A percentile compares a stretch with the other conserved stretches of the same genome.
Conservation (phyloP, 2,329 filamentous ascomycete genomes). For the Cladosporium sp. region DNA sequence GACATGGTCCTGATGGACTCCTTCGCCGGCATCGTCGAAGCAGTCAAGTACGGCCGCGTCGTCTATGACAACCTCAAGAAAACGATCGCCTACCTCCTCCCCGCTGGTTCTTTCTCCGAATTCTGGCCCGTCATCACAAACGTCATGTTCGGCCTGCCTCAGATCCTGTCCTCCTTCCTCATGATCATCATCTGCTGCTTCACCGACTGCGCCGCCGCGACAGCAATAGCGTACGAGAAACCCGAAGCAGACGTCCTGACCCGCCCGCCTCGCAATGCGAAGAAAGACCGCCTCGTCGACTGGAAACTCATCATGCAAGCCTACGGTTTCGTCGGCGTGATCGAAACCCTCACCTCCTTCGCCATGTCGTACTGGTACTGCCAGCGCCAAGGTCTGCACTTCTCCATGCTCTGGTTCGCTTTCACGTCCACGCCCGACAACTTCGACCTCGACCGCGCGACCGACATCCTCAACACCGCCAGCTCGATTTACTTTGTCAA, state of each 20-base stretch:
- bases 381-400: conserved; percentile 55
- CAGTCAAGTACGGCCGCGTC: conserved; percentile 66
- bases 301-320: conserved; percentile 68
- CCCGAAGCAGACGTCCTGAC: conserved; percentile 72
- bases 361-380: conserved; percentile 46
- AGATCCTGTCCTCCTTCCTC: conserved; percentile 68
- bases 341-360: conserved; percentile 39
- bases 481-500: conserved; percentile 77
- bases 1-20: conserved; percentile 64
- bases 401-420: conserved; percentile 64
- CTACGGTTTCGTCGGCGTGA: conserved; percentile 65
- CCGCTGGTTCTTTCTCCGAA: conserved; percentile 69
- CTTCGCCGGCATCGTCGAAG: conserved; percentile 68
- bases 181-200: conserved; percentile 63
- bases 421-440: conserved; percentile 55
- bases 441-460: conserved; percentile 49
- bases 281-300: conserved; percentile 68
- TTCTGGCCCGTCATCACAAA: conserved; percentile 74
- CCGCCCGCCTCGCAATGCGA: conserved; percentile 63
- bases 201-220: conserved; percentile 71
- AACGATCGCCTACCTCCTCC: conserved; percentile 68
- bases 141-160: conserved; percentile 67
- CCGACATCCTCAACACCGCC: conserved; percentile 56
- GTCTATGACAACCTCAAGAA: conserved; percentile 81
- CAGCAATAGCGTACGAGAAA: conserved; percentile 69